Evolutionary conservation across 208 protist genomes (phyloP), one percentile per base, ranked within the genome.

Genomic region (Crithidia sp.): DNA sequence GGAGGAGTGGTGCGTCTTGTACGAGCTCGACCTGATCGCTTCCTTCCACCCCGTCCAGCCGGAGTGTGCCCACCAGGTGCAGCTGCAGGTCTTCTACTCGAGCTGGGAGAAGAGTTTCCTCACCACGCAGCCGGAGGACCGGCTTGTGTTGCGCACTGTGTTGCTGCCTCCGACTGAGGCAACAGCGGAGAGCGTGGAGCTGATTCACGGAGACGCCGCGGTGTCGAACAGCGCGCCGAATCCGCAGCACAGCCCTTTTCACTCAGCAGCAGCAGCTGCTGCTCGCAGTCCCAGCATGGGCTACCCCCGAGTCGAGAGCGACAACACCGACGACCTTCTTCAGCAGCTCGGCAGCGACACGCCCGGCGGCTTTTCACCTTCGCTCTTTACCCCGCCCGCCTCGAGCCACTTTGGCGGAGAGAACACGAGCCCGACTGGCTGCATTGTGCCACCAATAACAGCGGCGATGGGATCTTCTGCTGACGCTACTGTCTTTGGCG

Each of bases 21-120:
- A 90, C 71, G 90, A 93, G 66, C 77, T 95, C 9, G 79, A 83
- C 9, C 84, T 87, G 36, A 79, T 67, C 28, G 52, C 80, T 5
- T 78, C 56, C 39, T 76, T 74, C 43, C 81, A 55, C 71, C 66
- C 77, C 5, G 66, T 57, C 10, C 60, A 77, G 53, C 60, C 71
- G 12, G 70, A 75, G 72, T 76, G 71, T 47, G 74, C 82, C 12
- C 91, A 96, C 60, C 68, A 69, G 43, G 88, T 96, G 67, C 86
- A 90, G 64, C 68, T 91, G 36, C 70, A 91, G 36, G 71, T 89
- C 12, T 81, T 96, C 63, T 96, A 96, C 79, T 96, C 91, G 4
- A 76, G 80, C 62, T 96, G 91, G 89, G 65, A 72, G n/a, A 56
- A 63, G 19, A 83, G 79, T 12, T 90, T 76, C 52, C 8, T 78